Percentiles rank a stretch among this genome's conserved stretches.
These are phyloP conservation scores for Fagus crenata DNA, from an alignment of 306 rosid species.

Conservation along the genomic window DNA sequence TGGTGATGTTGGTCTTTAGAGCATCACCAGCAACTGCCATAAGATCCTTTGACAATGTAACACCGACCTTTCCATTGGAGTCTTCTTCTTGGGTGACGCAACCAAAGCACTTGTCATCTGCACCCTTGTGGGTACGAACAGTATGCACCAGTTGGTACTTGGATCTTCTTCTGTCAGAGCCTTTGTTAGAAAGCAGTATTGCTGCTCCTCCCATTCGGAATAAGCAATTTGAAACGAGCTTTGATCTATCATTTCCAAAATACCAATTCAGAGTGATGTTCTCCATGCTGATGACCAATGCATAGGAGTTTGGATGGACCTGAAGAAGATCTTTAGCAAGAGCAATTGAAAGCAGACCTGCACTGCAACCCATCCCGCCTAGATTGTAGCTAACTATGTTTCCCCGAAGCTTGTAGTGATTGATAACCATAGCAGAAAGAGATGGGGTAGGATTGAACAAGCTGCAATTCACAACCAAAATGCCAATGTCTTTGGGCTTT, in stretches of 20 bases:
- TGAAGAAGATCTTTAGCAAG: slow-evolving; percentile 90
- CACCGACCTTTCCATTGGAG: slow-evolving; percentile 64
- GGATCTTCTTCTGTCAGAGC: slow-evolving; percentile 77
- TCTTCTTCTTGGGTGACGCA: slow-evolving; percentile 95
- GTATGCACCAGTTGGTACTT: slow-evolving; percentile 66
- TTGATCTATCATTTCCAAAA: slow-evolving; percentile 84
- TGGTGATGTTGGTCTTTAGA: slow-evolving; percentile 82
- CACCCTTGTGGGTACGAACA: slow-evolving; percentile 84
- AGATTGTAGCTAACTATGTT: slow-evolving; percentile 71
- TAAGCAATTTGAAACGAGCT: slow-evolving; percentile 82
- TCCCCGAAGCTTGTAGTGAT: slow-evolving; percentile 89
- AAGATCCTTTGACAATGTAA: slow-evolving; percentile 82
- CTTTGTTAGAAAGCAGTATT: slow-evolving; percentile 67
- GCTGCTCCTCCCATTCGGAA: slow-evolving; percentile 96
- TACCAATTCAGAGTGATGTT: slow-evolving; percentile 95
- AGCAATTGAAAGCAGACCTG: slow-evolving; percentile 81
- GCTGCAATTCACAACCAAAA: slow-evolving; percentile 85
- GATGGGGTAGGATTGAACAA: slow-evolving; percentile 90
- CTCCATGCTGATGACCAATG: slow-evolving; percentile 86
- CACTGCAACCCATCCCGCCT: slow-evolving; percentile 98
- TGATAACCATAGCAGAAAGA: slow-evolving; percentile 84
- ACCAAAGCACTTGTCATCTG: slow-evolving; percentile 80
- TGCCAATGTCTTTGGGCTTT: slow-evolving; percentile 83
- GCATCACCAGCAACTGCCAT: slow-evolving; percentile 97
- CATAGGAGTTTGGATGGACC: slow-evolving; percentile 83